Conservation (phyloP, 148 eudicot species). For the Vaccinium macrocarpon region DNA sequence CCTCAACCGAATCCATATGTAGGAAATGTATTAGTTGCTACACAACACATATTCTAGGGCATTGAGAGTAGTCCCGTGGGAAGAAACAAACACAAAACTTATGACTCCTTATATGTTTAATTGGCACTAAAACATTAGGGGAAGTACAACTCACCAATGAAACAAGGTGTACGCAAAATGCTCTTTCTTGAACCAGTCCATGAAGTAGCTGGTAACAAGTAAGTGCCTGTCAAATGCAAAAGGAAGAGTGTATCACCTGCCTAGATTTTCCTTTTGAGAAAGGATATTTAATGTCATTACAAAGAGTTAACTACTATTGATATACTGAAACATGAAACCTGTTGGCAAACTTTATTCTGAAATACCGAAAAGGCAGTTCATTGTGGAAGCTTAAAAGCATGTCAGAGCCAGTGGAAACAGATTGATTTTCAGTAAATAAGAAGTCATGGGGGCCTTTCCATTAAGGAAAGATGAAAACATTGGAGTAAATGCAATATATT, state of each 20-base stretch:
- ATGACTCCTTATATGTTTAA: neutral
- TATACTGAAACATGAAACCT: neutral
- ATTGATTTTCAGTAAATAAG: neutral
- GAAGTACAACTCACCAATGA: constrained; percentile 54
- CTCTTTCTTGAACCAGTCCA: constrained; percentile 74
- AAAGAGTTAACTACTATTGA: neutral
- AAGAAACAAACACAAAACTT: neutral
- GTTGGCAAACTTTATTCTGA: neutral
- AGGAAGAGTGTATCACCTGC: constrained; percentile 5
- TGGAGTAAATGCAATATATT: neutral
- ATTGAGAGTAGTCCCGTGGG: neutral
- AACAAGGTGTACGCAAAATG: constrained; percentile 60
- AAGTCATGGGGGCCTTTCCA: neutral
- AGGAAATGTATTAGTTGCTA: neutral
- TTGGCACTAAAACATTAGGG: neutral
- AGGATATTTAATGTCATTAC: neutral
- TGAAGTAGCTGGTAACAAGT: constrained; percentile 80
- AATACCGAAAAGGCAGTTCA: neutral
- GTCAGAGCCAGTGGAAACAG: neutral
- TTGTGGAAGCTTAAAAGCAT: neutral
- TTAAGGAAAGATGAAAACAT: neutral
- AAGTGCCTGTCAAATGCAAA: constrained; percentile 58
- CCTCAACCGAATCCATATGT: neutral
- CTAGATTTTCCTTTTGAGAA: neutral
- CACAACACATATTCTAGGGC: neutral